Evolutionary conservation across 139 green algal genomes (phyloP), one percentile per base, ranked within the genome.

Genomic region (Chlorella ohadii): DNA sequence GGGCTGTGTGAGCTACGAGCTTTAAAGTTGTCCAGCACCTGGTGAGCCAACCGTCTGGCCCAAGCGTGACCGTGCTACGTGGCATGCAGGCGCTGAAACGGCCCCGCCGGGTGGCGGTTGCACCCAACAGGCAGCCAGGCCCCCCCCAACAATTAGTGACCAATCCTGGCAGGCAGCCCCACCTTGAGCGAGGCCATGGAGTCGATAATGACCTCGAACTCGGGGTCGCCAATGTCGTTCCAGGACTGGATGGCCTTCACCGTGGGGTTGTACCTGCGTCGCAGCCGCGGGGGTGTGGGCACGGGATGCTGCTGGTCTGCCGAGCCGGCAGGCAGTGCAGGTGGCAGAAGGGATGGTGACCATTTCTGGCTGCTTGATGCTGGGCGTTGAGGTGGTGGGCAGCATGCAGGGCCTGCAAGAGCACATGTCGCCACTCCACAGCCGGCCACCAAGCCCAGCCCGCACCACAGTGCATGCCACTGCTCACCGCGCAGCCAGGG

Each of bases 171-270:
- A 51, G 44, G 44, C 44, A 51, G 51, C 15, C 51, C 51, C 51
- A 59, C 51, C 51, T 59, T 59, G 51, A 73, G 66, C 16, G 66
- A 47, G 66, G 66, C 66, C 34, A 47, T 73, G 66, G 66, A 73
- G 33, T 73, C 66, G 34, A 73, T 47, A 34, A 73, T 73, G 33
- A 73, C 66, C 66, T 73, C n/a, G 33, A 11, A 41, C 12, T 73
- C 34, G 31, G 20, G 22, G 33, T 73, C 33, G 17, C 41, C 66
- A n/a, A 28, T 73, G 31, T 23, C 41, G 33, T 38, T 38, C 66
- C 66, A 73, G 34, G 36, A 47, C 15, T 38, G 34, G 16, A 73
- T 44, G 16, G 66, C 66, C 66, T 38, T 38, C 19, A 73, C 66
- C 34, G n/a, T 73, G 6, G 34, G 22, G 34, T 28, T 73, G 16